Conservation (phyloP, 2,329 filamentous ascomycete genomes). For the Arthrobotrys pseudoclavata region DNA sequence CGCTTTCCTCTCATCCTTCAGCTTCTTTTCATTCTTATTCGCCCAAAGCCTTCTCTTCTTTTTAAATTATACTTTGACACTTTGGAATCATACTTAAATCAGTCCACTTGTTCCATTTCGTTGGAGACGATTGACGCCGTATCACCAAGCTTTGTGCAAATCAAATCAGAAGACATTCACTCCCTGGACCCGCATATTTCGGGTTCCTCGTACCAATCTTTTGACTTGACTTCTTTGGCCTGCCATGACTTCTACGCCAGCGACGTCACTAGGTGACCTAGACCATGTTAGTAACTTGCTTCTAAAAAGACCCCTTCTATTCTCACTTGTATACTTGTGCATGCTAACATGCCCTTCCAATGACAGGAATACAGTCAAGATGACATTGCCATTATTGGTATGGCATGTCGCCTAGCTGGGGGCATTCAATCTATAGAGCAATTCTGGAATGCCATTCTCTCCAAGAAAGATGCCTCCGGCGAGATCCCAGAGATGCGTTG, state of each 20-base stretch:
- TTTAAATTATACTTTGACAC: constrained; percentile 3
- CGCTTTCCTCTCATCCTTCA: neutral
- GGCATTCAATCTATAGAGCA: constrained; percentile 31
- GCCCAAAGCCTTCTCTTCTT: constrained; percentile 11
- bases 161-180: constrained; percentile 19
- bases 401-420: constrained; percentile 38
- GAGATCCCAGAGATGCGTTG: constrained; percentile 38
- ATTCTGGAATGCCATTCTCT: constrained; percentile 40
- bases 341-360: neutral
- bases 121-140: constrained; percentile 22
- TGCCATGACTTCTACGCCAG: constrained; percentile 26
- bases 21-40: constrained; percentile 4
- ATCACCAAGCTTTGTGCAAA: constrained; percentile 17
- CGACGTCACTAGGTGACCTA: constrained; percentile 22
- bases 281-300: constrained; percentile 13
- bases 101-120: constrained; percentile 10
- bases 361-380: constrained; percentile 28
- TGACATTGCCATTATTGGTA: constrained; percentile 39
- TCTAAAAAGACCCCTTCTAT: neutral
- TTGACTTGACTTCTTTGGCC: neutral
- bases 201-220: constrained; percentile 6
- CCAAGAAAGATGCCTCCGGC: constrained; percentile 35
- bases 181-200: constrained; percentile 19
- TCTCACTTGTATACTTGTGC: neutral
- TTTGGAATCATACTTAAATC: constrained; percentile 29